Conservation (phyloP, 2,329 filamentous ascomycete genomes). For the Celoporthe dispersa region DNA sequence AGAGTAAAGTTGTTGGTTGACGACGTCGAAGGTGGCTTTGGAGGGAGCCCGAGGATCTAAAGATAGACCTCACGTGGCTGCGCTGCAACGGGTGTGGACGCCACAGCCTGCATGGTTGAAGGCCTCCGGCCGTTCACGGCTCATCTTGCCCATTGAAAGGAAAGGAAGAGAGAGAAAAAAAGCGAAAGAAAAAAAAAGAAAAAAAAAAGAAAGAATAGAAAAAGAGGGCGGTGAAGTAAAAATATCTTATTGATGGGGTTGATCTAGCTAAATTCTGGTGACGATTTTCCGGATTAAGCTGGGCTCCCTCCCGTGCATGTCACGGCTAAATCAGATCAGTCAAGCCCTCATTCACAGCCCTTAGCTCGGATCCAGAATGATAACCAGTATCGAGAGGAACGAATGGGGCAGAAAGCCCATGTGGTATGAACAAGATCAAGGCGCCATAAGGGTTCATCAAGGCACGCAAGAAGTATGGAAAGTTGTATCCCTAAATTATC, state of each 20-base stretch:
- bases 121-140: neutral
- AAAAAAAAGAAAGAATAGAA: too few species aligned
- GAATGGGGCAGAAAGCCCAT: too few species aligned
- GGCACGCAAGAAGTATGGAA: neutral
- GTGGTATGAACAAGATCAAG: neutral
- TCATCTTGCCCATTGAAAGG: neutral
- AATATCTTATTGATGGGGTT: neutral
- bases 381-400: neutral
- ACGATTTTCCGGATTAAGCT: neutral
- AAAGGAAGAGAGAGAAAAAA: neutral
- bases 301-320: neutral
- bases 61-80: neutral
- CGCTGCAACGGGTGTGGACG: neutral
- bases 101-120: neutral
- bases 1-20: neutral
- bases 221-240: neutral
- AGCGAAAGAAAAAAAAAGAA: neutral
- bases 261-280: neutral
- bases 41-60: neutral
- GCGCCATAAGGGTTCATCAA: neutral
- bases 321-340: neutral
- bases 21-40: neutral
- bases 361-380: neutral
- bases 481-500: conserved; percentile 8
- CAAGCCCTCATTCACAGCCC: neutral